phyloP scores from a whole-genome alignment of 2,329 filamentous ascomycete species.

The Xylariaceae sp. region DNA sequence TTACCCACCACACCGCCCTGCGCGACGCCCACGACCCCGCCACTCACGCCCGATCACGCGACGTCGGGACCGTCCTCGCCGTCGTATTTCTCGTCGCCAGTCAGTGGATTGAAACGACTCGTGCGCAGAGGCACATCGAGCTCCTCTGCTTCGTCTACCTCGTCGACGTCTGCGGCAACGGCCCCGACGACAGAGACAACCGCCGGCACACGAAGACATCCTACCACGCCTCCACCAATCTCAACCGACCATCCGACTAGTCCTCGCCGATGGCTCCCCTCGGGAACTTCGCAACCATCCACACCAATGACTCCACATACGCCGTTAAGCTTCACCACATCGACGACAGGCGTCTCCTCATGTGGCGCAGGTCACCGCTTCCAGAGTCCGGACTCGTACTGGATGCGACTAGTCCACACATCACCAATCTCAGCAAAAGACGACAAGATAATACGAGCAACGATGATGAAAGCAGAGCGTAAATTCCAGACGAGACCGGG shows the following conservation, averaged over 20 bases:
- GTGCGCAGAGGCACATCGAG: slow-evolving; percentile 37
- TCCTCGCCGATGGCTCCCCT: slow-evolving; percentile 28
- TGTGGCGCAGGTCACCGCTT: slow-evolving; percentile 11
- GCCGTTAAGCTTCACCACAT: slow-evolving; percentile 38
- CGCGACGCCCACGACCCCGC: slow-evolving; percentile 30
- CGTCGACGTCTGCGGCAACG: slow-evolving; percentile 21
- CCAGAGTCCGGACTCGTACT: slow-evolving; percentile 33
- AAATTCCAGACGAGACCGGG: slow-evolving; percentile 37
- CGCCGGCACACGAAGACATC: slow-evolving; percentile 16
- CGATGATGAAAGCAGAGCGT: slow-evolving; percentile 48
- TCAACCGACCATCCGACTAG: slow-evolving; percentile 20
- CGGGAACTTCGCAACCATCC: slow-evolving; percentile 41
- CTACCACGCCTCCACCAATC: slow-evolving; percentile 23
- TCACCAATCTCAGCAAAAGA: slow-evolving; percentile 42
- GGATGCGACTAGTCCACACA: slow-evolving; percentile 48
- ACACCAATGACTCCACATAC: slow-evolving; percentile 46
- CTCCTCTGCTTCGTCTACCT: slow-evolving; percentile 30
- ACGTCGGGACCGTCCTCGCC: slow-evolving; percentile 31
- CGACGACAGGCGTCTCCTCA: slow-evolving; percentile 29
- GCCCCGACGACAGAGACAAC: slow-evolving; percentile 16
- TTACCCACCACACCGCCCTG: slow-evolving; percentile 39
- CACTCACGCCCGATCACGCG: slow-evolving; percentile 30
- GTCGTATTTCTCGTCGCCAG: slow-evolving; percentile 31
- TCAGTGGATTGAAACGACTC: slow-evolving; percentile 36
- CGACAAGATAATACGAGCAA: slow-evolving; percentile 43